A percentile compares a stretch with the other conserved stretches of the same genome.
phyloP scores from a whole-genome alignment of 768 basidiomycete genomes.

The Russula virescens region DNA sequence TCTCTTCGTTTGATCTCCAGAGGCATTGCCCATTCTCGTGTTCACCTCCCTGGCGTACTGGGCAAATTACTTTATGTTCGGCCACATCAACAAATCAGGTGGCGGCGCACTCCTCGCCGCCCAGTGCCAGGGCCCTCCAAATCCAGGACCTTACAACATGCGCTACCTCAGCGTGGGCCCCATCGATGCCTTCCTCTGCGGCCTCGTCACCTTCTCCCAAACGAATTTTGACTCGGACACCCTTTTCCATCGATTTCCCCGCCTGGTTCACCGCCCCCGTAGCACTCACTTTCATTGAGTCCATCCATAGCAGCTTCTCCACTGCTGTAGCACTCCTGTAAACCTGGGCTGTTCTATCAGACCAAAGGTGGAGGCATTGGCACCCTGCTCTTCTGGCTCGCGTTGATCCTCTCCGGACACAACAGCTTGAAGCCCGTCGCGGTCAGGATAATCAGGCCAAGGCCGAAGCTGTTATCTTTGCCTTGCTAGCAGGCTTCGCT shows the following conservation, averaged over 20 bases:
- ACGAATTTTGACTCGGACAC: conserved; percentile 1
- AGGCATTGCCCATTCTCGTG: conserved; percentile 12
- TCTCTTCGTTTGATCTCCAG: neutral
- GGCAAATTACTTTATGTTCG: conserved; percentile 12
- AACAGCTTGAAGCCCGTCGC: neutral
- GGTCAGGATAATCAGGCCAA: conserved; percentile 19
- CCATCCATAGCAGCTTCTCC: conserved; percentile 10
- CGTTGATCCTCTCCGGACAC: conserved; percentile 18
- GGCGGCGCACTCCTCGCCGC: neutral
- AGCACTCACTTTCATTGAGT: conserved; percentile 22
- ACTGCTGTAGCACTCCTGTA: conserved; percentile 1
- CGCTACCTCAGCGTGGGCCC: conserved; percentile 12
- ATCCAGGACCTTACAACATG: conserved; percentile 15
- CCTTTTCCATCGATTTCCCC: conserved; percentile 11
- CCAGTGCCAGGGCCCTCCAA: conserved; percentile 20
- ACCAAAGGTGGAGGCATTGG: conserved; percentile 8
- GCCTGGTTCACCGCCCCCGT: conserved; percentile 8
- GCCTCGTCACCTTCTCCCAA: conserved; percentile 23
- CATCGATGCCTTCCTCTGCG: conserved; percentile 11
- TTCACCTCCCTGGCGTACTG: conserved; percentile 12
- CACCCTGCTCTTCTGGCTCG: conserved; percentile 20
- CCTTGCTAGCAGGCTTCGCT: conserved; percentile 13
- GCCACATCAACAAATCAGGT: conserved; percentile 20
- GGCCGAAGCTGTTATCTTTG: conserved; percentile 21
- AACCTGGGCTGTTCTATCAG: conserved; percentile 16